phyloP scores from a whole-genome alignment of 352 stramenopile species.

The Phytophthora agathidicida region DNA sequence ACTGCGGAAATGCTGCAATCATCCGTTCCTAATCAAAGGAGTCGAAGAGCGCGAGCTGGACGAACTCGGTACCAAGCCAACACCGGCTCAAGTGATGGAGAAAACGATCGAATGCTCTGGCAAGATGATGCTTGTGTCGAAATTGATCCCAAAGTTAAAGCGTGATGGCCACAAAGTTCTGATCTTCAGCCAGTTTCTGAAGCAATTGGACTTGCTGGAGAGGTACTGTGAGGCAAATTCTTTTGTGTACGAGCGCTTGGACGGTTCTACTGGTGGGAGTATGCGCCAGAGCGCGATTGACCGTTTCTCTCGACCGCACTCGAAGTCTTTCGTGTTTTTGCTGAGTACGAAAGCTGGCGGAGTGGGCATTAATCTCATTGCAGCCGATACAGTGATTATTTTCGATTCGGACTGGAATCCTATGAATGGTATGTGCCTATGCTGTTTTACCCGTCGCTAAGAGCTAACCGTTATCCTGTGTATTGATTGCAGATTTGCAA shows the following conservation, averaged over 20 bases:
- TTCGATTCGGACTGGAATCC: constrained; percentile 99
- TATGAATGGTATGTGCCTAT: too few species aligned
- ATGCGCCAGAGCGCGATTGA: constrained; percentile 95
- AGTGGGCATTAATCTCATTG: constrained; percentile 98
- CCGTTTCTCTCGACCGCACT: constrained; percentile 94
- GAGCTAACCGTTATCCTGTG: too few species aligned
- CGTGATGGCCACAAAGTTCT: constrained; percentile 93
- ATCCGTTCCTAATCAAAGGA: constrained; percentile 98
- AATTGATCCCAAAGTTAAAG: constrained; percentile 92
- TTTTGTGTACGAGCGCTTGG: constrained; percentile 90
- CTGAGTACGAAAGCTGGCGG: constrained; percentile 98
- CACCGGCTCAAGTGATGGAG: constrained; percentile 68
- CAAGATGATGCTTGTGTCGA: constrained; percentile 92
- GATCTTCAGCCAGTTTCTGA: constrained; percentile 96
- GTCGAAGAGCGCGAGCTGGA: constrained; percentile 87
- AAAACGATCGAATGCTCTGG: constrained; percentile 87
- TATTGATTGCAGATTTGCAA: too few species aligned
- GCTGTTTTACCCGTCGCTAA: too few species aligned
- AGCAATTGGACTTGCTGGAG: constrained; percentile 94
- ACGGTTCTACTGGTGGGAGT: constrained; percentile 91
- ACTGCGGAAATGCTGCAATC: constrained; percentile 99
- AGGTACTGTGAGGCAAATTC: constrained; percentile 92
- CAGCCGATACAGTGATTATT: constrained; percentile 99
- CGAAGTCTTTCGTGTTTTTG: constrained; percentile 98
- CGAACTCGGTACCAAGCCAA: constrained; percentile 64